phyloP scores from a whole-genome alignment of 805 yeast species.

The Candida golubevii region DNA sequence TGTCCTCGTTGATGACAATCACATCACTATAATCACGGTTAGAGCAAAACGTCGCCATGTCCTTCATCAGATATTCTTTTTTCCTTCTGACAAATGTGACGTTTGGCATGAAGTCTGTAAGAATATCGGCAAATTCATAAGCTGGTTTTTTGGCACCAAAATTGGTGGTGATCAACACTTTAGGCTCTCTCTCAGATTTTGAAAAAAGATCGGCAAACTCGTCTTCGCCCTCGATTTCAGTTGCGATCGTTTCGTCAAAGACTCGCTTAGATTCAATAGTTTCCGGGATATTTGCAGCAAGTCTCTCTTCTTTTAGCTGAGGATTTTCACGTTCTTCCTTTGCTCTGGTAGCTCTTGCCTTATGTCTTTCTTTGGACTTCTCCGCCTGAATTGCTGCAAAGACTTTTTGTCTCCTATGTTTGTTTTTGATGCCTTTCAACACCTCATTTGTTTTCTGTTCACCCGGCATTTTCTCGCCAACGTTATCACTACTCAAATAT shows the following conservation, averaged over 20 bases:
- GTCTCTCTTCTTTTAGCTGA: slow-evolving; percentile 72
- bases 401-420: slow-evolving; percentile 73
- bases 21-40: slow-evolving; percentile 86
- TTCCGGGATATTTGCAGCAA: slow-evolving; percentile 70
- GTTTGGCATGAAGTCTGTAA: slow-evolving; percentile 82
- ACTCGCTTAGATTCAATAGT: slow-evolving; percentile 84
- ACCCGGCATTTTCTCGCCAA: slow-evolving; percentile 2
- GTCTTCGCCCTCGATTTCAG: slow-evolving; percentile 58
- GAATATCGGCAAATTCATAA: slow-evolving; percentile 81
- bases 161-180: slow-evolving; percentile 85
- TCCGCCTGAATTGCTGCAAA: slow-evolving; percentile 72
- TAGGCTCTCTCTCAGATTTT: slow-evolving; percentile 54
- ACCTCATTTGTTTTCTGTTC: slow-evolving; percentile 12
- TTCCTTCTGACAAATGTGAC: slow-evolving; percentile 85
- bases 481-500: no score
- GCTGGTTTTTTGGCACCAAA: slow-evolving; percentile 82
- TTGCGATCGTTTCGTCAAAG: slow-evolving; percentile 75
- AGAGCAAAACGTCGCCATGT: slow-evolving; percentile 77
- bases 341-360: slow-evolving; percentile 75
- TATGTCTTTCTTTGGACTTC: slow-evolving; percentile 71
- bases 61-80: slow-evolving; percentile 76
- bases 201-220: slow-evolving; percentile 44
- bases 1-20: slow-evolving; percentile 88
- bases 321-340: slow-evolving; percentile 84
- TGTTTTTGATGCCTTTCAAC: slow-evolving; percentile 56